Conservation (phyloP, 2,329 filamentous ascomycete genomes). For the Curvularia sp. region DNA sequence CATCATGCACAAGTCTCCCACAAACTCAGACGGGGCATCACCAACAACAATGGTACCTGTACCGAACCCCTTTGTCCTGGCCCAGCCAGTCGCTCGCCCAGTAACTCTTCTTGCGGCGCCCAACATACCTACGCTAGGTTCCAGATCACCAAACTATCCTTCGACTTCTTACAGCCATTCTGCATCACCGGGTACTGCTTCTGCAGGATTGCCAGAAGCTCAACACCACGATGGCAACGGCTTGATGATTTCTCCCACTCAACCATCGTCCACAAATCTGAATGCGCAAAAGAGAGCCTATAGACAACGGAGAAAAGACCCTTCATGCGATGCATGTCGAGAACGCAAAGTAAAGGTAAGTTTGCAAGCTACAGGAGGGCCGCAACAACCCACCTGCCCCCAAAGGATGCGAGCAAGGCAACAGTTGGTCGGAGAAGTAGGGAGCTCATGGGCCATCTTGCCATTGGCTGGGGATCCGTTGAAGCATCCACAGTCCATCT, state of each 20-base stretch:
- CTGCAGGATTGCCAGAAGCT: slow-evolving; percentile 42
- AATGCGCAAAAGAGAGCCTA: slow-evolving; percentile 92
- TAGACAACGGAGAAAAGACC: slow-evolving; percentile 92
- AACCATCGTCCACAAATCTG: slow-evolving; percentile 58
- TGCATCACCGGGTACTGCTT: slow-evolving; percentile 47
- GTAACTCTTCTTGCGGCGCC: slow-evolving; percentile 42
- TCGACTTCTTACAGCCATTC: slow-evolving; percentile 45
- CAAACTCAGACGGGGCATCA: slow-evolving; percentile 43
- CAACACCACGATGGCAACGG: slow-evolving; percentile 41
- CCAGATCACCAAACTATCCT: slow-evolving; percentile 45
- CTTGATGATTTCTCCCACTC: slow-evolving; percentile 54
- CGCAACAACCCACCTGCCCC: neutral
- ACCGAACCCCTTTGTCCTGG: slow-evolving; percentile 42
- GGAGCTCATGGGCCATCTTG: neutral
- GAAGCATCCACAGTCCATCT: neutral
- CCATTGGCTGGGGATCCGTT: neutral
- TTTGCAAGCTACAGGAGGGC: neutral
- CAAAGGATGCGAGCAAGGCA: neutral
- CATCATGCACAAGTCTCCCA: slow-evolving; percentile 43
- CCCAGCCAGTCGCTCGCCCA: slow-evolving; percentile 34
- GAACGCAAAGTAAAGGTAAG: slow-evolving; percentile 74
- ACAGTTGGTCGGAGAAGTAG: neutral
- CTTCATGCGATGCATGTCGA: slow-evolving; percentile 95
- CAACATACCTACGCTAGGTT: slow-evolving; percentile 36
- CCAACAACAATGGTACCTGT: slow-evolving; percentile 46